These are phyloP conservation scores for Sarcodon sp. DNA, from an alignment of 768 basidiomycete genomes.

Conservation along the genomic window DNA sequence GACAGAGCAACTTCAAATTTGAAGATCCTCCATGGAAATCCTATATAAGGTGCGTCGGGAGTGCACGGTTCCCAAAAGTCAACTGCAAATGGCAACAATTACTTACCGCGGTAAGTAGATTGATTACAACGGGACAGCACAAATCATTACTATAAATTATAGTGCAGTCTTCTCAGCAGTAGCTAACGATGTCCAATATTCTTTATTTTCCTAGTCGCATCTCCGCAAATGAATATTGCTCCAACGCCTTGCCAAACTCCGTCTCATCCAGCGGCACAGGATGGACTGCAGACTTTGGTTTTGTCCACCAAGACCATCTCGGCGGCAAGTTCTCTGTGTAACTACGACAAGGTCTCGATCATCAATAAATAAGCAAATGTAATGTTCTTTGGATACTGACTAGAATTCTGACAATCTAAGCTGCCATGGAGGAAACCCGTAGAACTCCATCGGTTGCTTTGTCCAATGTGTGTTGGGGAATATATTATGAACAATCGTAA, in stretches of 20 bases:
- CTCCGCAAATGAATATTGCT: constrained; percentile 61
- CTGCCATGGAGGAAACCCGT: constrained; percentile 82
- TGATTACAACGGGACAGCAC: background rate
- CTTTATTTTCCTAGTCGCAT: constrained; percentile 66
- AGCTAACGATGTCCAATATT: constrained; percentile 2
- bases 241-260: constrained; percentile 57
- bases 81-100: too few species aligned
- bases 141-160: background rate
- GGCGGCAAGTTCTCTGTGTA: constrained; percentile 7
- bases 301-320: constrained; percentile 2
- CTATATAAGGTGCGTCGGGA: too few species aligned
- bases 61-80: too few species aligned
- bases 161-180: background rate
- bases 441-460: constrained; percentile 41
- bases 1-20: too few species aligned
- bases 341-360: constrained; percentile 4
- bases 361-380: constrained; percentile 1
- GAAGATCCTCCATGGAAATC: too few species aligned
- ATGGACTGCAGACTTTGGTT: background rate
- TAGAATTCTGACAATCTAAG: constrained; percentile 70
- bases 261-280: constrained; percentile 20
- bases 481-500: constrained; percentile 63
- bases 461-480: constrained; percentile 21
- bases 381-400: constrained; percentile 26
- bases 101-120: too few species aligned